A percentile compares a stretch with the other conserved stretches of the same genome.
Evolutionary conservation across 441 rosid genomes (phyloP).

Genomic region (Erodium texanum): DNA sequence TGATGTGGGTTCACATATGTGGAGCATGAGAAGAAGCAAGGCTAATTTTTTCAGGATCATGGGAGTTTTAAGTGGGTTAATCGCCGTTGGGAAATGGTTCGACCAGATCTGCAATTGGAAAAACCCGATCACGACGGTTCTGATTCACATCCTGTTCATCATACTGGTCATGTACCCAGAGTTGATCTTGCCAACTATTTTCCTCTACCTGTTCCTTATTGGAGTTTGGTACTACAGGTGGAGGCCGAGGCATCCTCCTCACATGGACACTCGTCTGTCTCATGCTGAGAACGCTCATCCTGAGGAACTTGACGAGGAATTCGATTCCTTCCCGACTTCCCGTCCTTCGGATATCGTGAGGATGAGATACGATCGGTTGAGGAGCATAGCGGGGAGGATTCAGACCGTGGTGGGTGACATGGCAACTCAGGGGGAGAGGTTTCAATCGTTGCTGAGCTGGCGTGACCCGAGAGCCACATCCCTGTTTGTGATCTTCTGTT

Average conservation of each 20-base stretch:
- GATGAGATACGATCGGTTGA: slow-evolving; percentile 83
- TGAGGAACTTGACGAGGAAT: slow-evolving; percentile 89
- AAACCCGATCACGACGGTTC: slow-evolving; percentile 79
- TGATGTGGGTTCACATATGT: slow-evolving; percentile 95
- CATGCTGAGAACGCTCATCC: slow-evolving; percentile 81
- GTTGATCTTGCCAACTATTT: slow-evolving; percentile 79
- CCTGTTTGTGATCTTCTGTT: slow-evolving; percentile 70
- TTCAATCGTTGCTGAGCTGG: slow-evolving; percentile 90
- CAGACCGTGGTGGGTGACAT: slow-evolving; percentile 93
- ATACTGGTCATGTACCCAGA: slow-evolving; percentile 88
- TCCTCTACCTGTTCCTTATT: slow-evolving; percentile 84
- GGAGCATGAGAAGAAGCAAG: slow-evolving; percentile 98
- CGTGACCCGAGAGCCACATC: slow-evolving; percentile 92
- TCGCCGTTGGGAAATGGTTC: slow-evolving; percentile 88
- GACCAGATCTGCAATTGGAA: slow-evolving; percentile 92
- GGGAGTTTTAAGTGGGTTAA: slow-evolving; percentile 65
- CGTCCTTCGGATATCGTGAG: slow-evolving; percentile 62
- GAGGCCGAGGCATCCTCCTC: slow-evolving; percentile 95
- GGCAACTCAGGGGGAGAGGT: slow-evolving; percentile 92
- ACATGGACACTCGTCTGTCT: slow-evolving; percentile 93
- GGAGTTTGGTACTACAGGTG: slow-evolving; percentile 91
- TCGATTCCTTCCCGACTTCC: slow-evolving; percentile 81
- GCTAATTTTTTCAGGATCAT: slow-evolving; percentile 90
- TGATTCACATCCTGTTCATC: slow-evolving; percentile 81
- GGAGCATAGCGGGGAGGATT: slow-evolving; percentile 89